These are phyloP conservation scores for Arthrinium puccinioides DNA, from an alignment of 2,329 filamentous ascomycete genomes.

Conservation along the genomic window DNA sequence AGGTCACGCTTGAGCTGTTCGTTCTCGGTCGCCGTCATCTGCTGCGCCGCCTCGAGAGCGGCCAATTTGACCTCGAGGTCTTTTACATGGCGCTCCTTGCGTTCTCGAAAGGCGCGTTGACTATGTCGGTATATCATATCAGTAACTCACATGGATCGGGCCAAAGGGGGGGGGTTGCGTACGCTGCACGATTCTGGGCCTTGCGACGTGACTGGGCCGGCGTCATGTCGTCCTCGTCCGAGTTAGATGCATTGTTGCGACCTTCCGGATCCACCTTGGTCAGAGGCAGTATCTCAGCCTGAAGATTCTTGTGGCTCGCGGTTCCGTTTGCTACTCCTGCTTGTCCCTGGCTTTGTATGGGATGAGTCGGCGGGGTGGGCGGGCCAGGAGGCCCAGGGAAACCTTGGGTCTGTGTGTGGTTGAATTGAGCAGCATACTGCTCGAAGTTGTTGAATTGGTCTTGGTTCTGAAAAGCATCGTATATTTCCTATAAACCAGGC, in stretches of 20 bases:
- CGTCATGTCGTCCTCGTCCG: constrained; percentile 48
- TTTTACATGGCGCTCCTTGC: constrained; percentile 90
- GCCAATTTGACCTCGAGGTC: constrained; percentile 84
- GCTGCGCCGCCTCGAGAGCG: constrained; percentile 66
- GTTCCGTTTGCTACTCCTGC: constrained; percentile 10
- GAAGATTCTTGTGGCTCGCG: constrained; percentile 12
- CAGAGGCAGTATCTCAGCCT: constrained; percentile 24
- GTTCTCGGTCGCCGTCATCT: constrained; percentile 71
- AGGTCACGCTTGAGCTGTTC: constrained; percentile 79
- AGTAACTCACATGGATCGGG: too few species aligned
- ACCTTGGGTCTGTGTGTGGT: constrained; percentile 18
- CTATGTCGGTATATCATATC: too few species aligned
- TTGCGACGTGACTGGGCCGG: constrained; percentile 53
- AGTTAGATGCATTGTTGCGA: constrained; percentile 36
- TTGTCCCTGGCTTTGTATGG: constrained; percentile 1
- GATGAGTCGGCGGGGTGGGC: constrained; percentile 43
- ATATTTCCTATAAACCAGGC: constrained; percentile 46
- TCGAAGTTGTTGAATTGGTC: constrained; percentile 44
- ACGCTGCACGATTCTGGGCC: constrained; percentile 56
- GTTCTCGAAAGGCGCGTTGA: constrained; percentile 91
- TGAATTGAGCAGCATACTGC: constrained; percentile 33
- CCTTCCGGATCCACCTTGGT: constrained; percentile 34
- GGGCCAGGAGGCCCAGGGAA: constrained; percentile 44
- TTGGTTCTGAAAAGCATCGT: constrained; percentile 36
- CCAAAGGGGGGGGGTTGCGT: too few species aligned